A percentile compares a stretch with the other conserved stretches of the same genome.
Evolutionary conservation across 306 rosid genomes (phyloP).

Genomic region (Myrica gale): DNA sequence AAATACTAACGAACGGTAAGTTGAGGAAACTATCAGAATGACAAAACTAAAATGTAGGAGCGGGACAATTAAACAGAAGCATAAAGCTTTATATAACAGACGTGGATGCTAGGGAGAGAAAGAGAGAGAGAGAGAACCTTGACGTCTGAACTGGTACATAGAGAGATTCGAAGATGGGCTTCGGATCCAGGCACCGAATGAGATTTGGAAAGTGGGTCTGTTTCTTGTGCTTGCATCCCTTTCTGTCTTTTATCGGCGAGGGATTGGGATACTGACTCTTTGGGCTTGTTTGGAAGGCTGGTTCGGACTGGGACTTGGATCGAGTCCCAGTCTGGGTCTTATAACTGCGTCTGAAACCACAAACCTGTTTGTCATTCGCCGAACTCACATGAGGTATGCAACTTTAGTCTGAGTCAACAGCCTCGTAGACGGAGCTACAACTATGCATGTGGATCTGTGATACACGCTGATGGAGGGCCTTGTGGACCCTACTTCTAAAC

Average conservation of each 20-base stretch:
- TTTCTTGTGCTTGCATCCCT: background rate
- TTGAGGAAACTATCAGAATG: background rate
- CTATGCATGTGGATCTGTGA: no score
- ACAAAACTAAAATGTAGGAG: background rate
- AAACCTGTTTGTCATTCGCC: no score
- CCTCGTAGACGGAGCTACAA: no score
- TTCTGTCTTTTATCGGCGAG: background rate
- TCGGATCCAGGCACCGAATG: conserved; percentile 16
- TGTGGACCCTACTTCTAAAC: no score
- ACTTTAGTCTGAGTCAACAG: no score
- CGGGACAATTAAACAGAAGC: background rate
- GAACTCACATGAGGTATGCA: no score
- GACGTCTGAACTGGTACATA: conserved; percentile 20
- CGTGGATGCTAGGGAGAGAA: background rate
- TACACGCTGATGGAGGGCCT: no score
- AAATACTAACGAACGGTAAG: background rate
- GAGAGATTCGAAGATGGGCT: background rate
- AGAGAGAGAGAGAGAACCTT: conserved; percentile 21
- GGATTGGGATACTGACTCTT: background rate
- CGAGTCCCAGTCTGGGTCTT: no score
- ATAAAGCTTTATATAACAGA: background rate
- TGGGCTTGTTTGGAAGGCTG: no score
- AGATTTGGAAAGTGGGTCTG: conserved; percentile 1
- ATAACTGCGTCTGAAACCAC: no score
- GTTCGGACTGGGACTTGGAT: no score